phyloP scores from a whole-genome alignment of 1,284 basidiomycete genomes.

The Heliocybe sulcata region DNA sequence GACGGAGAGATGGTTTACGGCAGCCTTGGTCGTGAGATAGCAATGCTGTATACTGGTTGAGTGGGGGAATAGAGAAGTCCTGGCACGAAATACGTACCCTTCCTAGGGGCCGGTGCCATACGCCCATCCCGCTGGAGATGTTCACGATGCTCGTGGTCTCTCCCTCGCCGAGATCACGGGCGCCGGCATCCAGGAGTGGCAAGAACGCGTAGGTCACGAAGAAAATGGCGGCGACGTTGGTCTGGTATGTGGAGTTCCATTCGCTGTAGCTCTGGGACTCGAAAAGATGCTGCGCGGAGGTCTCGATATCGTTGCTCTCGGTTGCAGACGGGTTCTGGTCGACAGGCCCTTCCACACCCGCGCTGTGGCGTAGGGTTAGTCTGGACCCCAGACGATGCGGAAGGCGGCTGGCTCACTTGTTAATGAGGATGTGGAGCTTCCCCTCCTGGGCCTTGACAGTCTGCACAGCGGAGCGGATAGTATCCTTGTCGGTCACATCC shows the following conservation, averaged over 20 bases:
- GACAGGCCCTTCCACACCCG: constrained; percentile 15
- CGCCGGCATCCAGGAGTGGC: neutral
- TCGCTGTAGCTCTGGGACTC: constrained; percentile 17
- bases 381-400: constrained; percentile 5
- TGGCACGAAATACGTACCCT: neutral
- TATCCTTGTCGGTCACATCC: constrained; percentile 1
- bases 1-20: constrained; percentile 21
- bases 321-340: constrained; percentile 8
- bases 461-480: constrained; percentile 18
- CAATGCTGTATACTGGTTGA: constrained; percentile 15
- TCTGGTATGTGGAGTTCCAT: constrained; percentile 8
- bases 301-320: constrained; percentile 10
- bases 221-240: neutral
- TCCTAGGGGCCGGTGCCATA: neutral
- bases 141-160: constrained; percentile 24
- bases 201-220: constrained; percentile 1
- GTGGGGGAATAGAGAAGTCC: neutral
- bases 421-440: constrained; percentile 25
- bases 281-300: constrained; percentile 11
- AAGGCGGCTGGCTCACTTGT: constrained; percentile 17
- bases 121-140: constrained; percentile 14
- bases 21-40: constrained; percentile 26
- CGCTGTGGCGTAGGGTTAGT: constrained; percentile 7
- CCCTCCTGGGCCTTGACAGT: constrained; percentile 18
- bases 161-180: constrained; percentile 4